Conservation (phyloP, 805 yeast genomes). For the Yarrowia bubula region DNA sequence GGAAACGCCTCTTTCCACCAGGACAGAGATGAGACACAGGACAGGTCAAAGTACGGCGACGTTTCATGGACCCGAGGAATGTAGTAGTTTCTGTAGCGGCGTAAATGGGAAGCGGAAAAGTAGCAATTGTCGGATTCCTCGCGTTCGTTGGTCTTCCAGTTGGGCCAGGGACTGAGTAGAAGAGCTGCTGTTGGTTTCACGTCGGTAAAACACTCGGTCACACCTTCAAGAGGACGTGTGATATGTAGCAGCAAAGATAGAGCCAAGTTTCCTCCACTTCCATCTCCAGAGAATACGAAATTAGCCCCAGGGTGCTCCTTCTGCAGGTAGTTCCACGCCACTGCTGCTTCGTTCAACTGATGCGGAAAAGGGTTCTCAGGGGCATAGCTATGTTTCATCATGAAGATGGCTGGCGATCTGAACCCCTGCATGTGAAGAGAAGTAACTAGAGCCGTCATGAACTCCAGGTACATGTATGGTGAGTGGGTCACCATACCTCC, state of each 20-base stretch:
- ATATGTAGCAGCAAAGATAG: slow-evolving; percentile 43
- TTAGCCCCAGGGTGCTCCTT: slow-evolving; percentile 36
- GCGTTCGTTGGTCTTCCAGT: slow-evolving; percentile 12
- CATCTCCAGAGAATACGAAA: slow-evolving; percentile 46
- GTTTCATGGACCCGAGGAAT: not conserved
- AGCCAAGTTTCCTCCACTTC: slow-evolving; percentile 49
- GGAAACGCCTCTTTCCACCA: slow-evolving; percentile 48
- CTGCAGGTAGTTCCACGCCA: slow-evolving; percentile 40
- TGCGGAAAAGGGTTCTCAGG: slow-evolving; percentile 32
- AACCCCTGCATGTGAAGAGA: slow-evolving; percentile 51
- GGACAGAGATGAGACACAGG: slow-evolving; percentile 24
- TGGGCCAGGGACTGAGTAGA: slow-evolving; percentile 40
- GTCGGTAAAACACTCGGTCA: slow-evolving; percentile 6
- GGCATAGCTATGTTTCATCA: slow-evolving; percentile 39
- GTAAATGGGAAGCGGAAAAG: not conserved
- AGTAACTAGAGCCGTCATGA: slow-evolving; percentile 44
- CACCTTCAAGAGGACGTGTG: slow-evolving; percentile 38
- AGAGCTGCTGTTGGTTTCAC: slow-evolving; percentile 39
- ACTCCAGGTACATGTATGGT: slow-evolving; percentile 49
- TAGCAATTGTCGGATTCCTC: not conserved
- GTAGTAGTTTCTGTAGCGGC: slow-evolving; percentile 2
- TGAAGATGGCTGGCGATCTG: slow-evolving; percentile 47
- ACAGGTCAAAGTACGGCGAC: slow-evolving; percentile 28
- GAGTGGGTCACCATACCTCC: slow-evolving; percentile 40
- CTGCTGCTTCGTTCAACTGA: slow-evolving; percentile 37